Evolutionary conservation across 495 filamentous ascomycete genomes (phyloP), one percentile per base, ranked within the genome.

Genomic region (Hyaloscypha bicolor): DNA sequence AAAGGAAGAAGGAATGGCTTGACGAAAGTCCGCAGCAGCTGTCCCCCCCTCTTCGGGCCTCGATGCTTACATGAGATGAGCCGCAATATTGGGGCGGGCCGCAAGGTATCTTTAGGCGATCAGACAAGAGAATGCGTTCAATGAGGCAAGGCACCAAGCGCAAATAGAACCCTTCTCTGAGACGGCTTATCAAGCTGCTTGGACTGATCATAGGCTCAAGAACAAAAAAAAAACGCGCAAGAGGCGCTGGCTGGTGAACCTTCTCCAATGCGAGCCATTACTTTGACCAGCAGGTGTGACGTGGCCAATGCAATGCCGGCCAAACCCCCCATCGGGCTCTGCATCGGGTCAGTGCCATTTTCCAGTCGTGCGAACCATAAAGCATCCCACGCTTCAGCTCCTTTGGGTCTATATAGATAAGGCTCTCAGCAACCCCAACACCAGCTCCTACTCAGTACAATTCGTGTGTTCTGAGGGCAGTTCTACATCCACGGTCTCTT

Each of bases 21-120:
- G 35, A 37, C 0, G 35, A 37, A 37, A 37, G 35, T 12, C 1
- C 35, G 35, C 35, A 37, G 35, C 35, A 37, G 35, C 35, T 14
- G 51, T 0, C 19, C 6, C 0, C 0, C 51, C 51, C 19, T 53
- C 42, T 48, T 48, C 1, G n/a, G 42, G 42, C n/a, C 19, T 1
- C 51, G 51, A 53, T 53, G 51, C 51, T 53, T 53, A 4, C 51
- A 25, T 53, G 51, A n/a, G 51, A 53, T 53, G 51, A 53, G 51
- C 51, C 4, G 51, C 51, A 53, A 53, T 53, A 53, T 12, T 6
- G 8, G 22, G 51, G 51, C 51, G 22, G 51, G 5, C 22, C 51
- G 51, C 51, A 53, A 53, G 51, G 51, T 4, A 53, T 21, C 51
- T 53, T 25, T 6, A 53, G 51, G 51, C 51, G 51, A 53, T 25